A percentile compares a stretch with the other conserved stretches of the same genome.
These are phyloP conservation scores for Dendrostoma leiphaemia DNA, from an alignment of 2,329 filamentous ascomycete genomes.

Conservation along the genomic window DNA sequence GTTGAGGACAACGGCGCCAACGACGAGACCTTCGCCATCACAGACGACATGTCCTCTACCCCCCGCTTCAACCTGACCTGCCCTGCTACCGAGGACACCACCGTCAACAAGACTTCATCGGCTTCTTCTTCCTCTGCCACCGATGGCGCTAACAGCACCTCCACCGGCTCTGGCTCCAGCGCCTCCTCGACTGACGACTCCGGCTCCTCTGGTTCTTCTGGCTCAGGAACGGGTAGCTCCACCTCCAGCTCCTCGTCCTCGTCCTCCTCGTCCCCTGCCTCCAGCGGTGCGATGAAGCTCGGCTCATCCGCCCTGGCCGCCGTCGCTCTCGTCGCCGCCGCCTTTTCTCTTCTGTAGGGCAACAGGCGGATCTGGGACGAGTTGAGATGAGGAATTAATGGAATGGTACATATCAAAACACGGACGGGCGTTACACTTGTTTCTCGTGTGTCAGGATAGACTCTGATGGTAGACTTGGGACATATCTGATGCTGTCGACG, in stretches of 20 bases:
- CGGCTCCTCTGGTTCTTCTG: constrained; percentile 10
- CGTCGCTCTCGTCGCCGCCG: constrained; percentile 14
- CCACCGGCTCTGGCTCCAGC: constrained; percentile 24
- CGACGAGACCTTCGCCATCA: constrained; percentile 69
- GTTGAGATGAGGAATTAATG: not conserved
- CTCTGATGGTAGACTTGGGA: not conserved
- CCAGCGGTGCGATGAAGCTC: constrained; percentile 15
- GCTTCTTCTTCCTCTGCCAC: not conserved
- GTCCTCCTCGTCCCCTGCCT: constrained; percentile 4
- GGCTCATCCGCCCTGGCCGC: constrained; percentile 17
- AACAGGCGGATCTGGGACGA: not conserved
- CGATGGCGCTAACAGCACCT: constrained; percentile 23
- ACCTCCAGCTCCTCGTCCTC: not conserved
- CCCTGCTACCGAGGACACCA: constrained; percentile 28
- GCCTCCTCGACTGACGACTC: constrained; percentile 21
- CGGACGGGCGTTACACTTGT: not conserved
- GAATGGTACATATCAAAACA: not conserved
- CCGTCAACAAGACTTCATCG: constrained; percentile 9
- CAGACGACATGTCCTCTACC: constrained; percentile 50
- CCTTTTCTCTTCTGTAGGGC: constrained; percentile 14
- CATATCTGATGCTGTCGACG: not conserved
- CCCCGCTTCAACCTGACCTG: constrained; percentile 66
- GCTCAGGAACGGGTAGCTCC: constrained; percentile 1
- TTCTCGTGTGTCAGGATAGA: not conserved
- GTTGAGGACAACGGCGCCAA: constrained; percentile 62